Evolutionary conservation across 495 filamentous ascomycete species (phyloP), one percentile per base, ranked within the genome.

Genomic region (Neurospora cerealis): DNA sequence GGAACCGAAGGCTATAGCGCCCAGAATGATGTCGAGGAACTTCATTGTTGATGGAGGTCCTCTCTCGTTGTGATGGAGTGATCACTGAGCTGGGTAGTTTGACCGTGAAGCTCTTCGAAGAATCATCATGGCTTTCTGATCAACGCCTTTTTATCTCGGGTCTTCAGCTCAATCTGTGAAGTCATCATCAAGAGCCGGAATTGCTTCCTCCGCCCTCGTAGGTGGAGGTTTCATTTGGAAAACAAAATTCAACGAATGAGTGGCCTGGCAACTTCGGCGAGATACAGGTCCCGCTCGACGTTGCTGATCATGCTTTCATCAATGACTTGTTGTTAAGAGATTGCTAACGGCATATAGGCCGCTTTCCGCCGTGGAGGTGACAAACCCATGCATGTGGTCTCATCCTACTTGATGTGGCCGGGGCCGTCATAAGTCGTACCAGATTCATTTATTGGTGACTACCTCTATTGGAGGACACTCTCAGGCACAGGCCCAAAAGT

Each of bases 1-100:
- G 70, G 80, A 76, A 48, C 78, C 79, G 42, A 81, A 46, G 24
- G 80, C 78, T 10, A 76, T 78, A 19, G 80, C 79, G 62, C 78
- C 77, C 21, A 80, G 69, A 69, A 84, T 73, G 17, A 81, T 54
- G 66, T 82, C 76, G 74, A 79, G 21, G 75, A 88, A 78, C 78
- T 78, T 82, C 83, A 85, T 85, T 74, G 62, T 79, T 44, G 21
- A 21, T 24, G 24, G 38, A 62, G 1, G 70, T 62, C 19, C 17
- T 62, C 42, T 24, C 36, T 1, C 1, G 13, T 8, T 21, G 36
- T n/a, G 1, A 69, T 21, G 10, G 2, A 7, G 36, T 46, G 15
- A 24, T 2, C 32, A 24, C 17, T n/a, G n/a, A n/a, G n/a, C n/a
- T n/a, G n/a, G n/a, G n/a, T n/a, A n/a, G n/a, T n/a, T n/a, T n/a